Percentiles rank a stretch among this genome's conserved stretches.
Evolutionary conservation across 176 grass and related monocot genomes (phyloP).

Genomic region (Otatea glauca): DNA sequence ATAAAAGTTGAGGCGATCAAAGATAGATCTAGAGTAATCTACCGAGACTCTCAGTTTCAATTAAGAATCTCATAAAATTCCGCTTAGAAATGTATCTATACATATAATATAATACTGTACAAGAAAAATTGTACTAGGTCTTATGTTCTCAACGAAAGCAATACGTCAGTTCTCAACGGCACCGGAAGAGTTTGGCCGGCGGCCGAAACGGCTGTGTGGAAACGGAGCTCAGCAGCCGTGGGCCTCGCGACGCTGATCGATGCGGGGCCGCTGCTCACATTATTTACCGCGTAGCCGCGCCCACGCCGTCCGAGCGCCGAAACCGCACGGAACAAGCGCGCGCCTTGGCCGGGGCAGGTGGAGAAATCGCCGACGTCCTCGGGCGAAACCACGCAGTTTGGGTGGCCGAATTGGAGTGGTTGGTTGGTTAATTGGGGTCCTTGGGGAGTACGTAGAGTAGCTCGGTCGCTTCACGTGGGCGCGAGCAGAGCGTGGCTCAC

Average conservation of each 20-base stretch:
- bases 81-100: no score
- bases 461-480: not conserved
- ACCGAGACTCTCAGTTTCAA: no score
- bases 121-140: no score
- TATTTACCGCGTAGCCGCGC: not conserved
- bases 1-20: no score
- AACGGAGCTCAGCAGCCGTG: not conserved
- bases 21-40: no score
- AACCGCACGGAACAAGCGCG: not conserved
- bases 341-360: not conserved
- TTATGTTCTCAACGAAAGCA: no score
- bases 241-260: not conserved
- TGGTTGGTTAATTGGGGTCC: no score
- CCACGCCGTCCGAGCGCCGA: not conserved
- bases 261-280: not conserved
- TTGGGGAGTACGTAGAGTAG: not conserved
- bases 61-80: no score
- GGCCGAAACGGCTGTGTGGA: not conserved
- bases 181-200: not conserved
- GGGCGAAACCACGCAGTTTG: not conserved
- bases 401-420: conserved; percentile 8
- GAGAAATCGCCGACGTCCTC: not conserved
- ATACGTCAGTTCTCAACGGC: not conserved
- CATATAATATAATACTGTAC: no score
- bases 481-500: no score